These are phyloP conservation scores for Botrytis deweyae DNA, from an alignment of 2,329 filamentous ascomycete genomes.

Conservation along the genomic window DNA sequence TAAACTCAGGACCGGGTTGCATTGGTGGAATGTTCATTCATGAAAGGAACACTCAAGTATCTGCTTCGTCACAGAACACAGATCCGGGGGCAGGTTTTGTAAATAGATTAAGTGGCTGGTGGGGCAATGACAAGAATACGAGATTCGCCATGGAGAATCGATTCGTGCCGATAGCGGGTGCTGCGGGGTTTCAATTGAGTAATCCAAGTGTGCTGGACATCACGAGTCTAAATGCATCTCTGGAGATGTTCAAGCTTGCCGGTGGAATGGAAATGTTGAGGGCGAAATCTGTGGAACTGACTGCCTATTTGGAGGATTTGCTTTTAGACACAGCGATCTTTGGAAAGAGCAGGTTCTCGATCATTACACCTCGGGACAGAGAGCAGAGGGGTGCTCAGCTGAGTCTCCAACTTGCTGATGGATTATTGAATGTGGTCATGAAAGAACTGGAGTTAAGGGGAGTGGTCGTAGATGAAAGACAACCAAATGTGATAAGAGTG, in stretches of 20 bases:
- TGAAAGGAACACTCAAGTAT: conserved; percentile 44
- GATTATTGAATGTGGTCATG: conserved; percentile 63
- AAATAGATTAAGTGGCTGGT: conserved; percentile 74
- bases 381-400: conserved; percentile 69
- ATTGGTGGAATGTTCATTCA: conserved; percentile 76
- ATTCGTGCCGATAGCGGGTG: conserved; percentile 70
- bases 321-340: conserved; percentile 46
- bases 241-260: conserved; percentile 69
- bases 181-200: conserved; percentile 73
- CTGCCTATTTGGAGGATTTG: conserved; percentile 65
- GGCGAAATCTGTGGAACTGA: conserved; percentile 63
- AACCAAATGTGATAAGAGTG: conserved; percentile 72
- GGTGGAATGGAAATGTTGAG: conserved; percentile 61
- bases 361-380: conserved; percentile 66
- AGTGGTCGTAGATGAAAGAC: conserved; percentile 71
- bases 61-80: conserved; percentile 15
- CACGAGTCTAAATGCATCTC: conserved; percentile 64
- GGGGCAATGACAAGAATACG: conserved; percentile 68
- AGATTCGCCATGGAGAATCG: conserved; percentile 75
- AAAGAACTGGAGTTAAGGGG: conserved; percentile 57
- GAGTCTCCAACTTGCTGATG: conserved; percentile 60
- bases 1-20: conserved; percentile 73
- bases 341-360: conserved; percentile 45
- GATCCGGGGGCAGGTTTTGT: conserved; percentile 41
- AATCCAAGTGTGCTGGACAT: conserved; percentile 76